Base-by-base conservation (phyloP, 2,329 filamentous ascomycete genomes). In the Colletotrichum lini region DNA sequence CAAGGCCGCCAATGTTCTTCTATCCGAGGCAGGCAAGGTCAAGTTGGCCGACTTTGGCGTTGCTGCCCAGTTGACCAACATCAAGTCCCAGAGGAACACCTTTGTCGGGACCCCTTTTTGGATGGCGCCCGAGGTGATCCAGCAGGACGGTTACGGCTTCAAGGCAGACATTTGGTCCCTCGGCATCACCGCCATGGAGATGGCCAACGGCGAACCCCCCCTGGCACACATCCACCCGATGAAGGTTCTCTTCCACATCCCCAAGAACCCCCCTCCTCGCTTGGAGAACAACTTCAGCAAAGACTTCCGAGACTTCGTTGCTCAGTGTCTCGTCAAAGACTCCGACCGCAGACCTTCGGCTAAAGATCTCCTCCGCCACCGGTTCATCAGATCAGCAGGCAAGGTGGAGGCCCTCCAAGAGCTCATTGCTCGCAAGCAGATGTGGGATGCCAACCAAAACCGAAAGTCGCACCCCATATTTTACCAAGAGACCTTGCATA, bases 1-100 rank as follows among this genome's bases (percentile, higher is more conserved):
- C 85, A 98, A 98, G 82, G 96, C 96, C 18, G 96, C 96, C 70
- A 98, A 98, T 75, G 91, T 98, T 42, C 88, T 98, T n/a, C 87
- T 98, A n/a, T 96, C 95, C 0, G 92, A 96, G 76, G 87, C 89
- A 4, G 96, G 96, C 78, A 95, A 94, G 79, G 96, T 98, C 80
- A 98, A 98, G 86, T 87, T 98, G 75, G 96, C 96, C 50, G 96
- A 99, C 82, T 99, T 99, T 79, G 96, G 96, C 71, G 96, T 99
- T 52, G 96, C 96, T 9, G 96, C 96, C 40, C 96, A 99, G 81
- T 87, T 99, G 77, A 97, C 94, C 72, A 98, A 98, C 79, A 97
- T 98, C 84, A 98, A 98, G 83, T 98, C 96, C 2, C 95, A 98
- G 81, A 91, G 96, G 65, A 96, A 98, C 82, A 99, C 96, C 0